phyloP scores from a whole-genome alignment of 2,329 filamentous ascomycete genomes.

The Fusarium beomiforme region DNA sequence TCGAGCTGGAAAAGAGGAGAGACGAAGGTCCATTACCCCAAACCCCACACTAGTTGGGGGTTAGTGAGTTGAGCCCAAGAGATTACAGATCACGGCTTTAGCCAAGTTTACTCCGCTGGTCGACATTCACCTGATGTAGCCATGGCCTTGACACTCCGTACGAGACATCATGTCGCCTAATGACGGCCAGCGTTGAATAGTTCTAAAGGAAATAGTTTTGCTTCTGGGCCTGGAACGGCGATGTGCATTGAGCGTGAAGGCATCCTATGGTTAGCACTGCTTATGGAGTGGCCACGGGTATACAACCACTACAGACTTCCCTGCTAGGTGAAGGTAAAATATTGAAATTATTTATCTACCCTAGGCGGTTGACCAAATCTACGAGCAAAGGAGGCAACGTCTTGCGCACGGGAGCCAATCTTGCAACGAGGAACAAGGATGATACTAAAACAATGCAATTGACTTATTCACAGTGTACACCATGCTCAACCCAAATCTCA shows the following conservation, averaged over 20 bases:
- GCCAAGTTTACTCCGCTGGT: neutral
- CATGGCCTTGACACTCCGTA: too few relatives aligned
- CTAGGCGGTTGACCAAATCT: fast-evolving
- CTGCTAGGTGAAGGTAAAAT: fast-evolving
- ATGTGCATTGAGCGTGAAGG: neutral
- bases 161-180: neutral
- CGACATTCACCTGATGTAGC: neutral
- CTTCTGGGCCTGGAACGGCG: fast-evolving
- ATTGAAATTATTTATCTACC: fast-evolving
- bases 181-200: neutral
- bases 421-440: too few relatives aligned
- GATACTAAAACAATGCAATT: neutral
- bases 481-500: too few relatives aligned
- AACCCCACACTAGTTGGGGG: neutral
- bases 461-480: too few relatives aligned
- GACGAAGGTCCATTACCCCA: neutral
- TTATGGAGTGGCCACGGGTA: fast-evolving
- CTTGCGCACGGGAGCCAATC: too few relatives aligned
- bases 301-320: neutral
- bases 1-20: too few relatives aligned
- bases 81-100: neutral
- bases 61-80: neutral
- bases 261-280: neutral
- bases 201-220: neutral
- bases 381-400: fast-evolving